Evolutionary conservation across 2,329 filamentous ascomycete species (phyloP), one percentile per base, ranked within the genome.

Genomic region (Diplodia seriata): DNA sequence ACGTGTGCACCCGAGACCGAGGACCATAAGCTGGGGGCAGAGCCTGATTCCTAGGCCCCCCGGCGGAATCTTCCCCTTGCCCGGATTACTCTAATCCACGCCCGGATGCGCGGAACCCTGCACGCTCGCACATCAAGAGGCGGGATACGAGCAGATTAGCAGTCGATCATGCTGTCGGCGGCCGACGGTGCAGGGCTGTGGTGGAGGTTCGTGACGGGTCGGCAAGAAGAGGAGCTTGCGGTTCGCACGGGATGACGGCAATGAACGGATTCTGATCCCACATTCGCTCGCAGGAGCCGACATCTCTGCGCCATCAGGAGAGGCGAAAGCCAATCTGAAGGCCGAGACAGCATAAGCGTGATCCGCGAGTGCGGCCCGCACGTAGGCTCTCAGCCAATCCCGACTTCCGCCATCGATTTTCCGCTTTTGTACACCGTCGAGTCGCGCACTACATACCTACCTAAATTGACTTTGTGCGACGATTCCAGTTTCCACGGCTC

Each of bases 41-140:
- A 51, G 54, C 59, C 26, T 63, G 59, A n/a, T 63, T 33, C 4
- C 31, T 51, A 62, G 57, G 57, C 57, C 57, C 40, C 57, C 57
- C 47, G 57, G 43, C 40, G 57, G 57, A 43, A 62, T 63, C 47
- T 51, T 57, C 33, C 23, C 40, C 43, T 51, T 31, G 47, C 18
- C 18, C 59, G 43, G 57, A 36, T 62, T 62, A 62, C 57, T 51
- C 43, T 43, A 62, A 62, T 38, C 57, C 36, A 47, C 57, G 33
- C n/a, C 18, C 14, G 50, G 29, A 20, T 26, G 56, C 56, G 38
- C 56, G 23, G 23, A 23, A 38, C 26, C 59, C 36, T 38, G 59
- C 26, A 63, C 29, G 4, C 38, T 23, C 31, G 15, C 57, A 36
- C 29, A 33, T 49, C 56, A 61, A 49, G 56, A 40, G 56, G 47